phyloP scores from a whole-genome alignment of 192 early-diverging fungal species.

The Obelidium mucronatum region DNA sequence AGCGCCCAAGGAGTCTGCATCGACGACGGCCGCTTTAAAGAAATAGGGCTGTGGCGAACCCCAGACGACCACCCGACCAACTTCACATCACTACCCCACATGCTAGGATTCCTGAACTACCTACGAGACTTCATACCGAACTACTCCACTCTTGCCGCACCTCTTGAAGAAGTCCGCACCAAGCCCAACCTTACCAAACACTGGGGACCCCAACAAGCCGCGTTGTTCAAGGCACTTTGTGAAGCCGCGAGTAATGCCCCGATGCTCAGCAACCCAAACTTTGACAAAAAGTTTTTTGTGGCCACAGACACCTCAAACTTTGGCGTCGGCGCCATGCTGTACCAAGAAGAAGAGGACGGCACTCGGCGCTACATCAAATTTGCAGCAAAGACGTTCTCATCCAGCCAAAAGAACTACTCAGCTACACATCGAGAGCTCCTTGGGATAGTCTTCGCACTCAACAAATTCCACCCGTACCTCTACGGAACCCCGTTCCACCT shows the following conservation, averaged over 20 bases:
- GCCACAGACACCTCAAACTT: background rate
- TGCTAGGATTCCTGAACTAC: slow-evolving; percentile 5
- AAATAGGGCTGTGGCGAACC: background rate
- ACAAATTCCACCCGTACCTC: slow-evolving; percentile 5
- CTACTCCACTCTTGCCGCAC: background rate
- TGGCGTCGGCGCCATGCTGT: slow-evolving; percentile 1
- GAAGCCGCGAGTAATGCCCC: background rate
- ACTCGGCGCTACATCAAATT: background rate
- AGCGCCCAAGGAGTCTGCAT: background rate
- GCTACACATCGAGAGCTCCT: background rate
- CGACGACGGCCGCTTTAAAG: background rate
- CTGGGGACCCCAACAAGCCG: background rate
- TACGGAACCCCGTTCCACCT: background rate
- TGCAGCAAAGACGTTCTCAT: slow-evolving; percentile 1
- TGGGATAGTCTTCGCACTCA: background rate
- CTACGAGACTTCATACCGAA: background rate
- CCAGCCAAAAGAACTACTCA: background rate
- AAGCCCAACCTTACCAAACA: background rate
- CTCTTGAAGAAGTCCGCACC: background rate
- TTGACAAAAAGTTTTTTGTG: background rate
- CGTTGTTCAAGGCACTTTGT: background rate
- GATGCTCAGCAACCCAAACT: background rate
- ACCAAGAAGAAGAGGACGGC: background rate
- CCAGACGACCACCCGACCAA: background rate
- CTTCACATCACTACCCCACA: background rate